phyloP scores from a whole-genome alignment of 179 eudicot species.

The Amaranthus tricolor region DNA sequence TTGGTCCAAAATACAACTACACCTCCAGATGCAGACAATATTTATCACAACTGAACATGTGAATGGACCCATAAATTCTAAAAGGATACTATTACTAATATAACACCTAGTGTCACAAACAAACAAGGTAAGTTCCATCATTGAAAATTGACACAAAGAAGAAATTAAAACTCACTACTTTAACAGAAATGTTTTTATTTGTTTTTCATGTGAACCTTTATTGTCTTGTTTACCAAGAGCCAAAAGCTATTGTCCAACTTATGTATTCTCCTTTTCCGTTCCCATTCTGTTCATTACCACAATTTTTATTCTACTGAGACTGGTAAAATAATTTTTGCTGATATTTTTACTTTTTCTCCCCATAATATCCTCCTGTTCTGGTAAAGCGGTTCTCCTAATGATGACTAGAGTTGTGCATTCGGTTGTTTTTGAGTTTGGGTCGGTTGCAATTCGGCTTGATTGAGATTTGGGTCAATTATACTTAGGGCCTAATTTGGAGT shows the following conservation, averaged over 20 bases:
- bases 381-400: too few relatives aligned
- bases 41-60: constrained; percentile 10
- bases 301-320: too few relatives aligned
- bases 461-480: too few relatives aligned
- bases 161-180: not conserved
- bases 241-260: not conserved
- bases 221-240: constrained; percentile 20
- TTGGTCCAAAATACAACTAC: constrained; percentile 6
- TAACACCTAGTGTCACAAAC: not conserved
- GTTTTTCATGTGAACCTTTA: constrained; percentile 23
- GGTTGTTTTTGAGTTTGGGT: too few relatives aligned
- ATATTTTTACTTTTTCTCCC: too few relatives aligned
- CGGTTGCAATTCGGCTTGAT: too few relatives aligned
- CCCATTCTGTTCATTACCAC: not conserved
- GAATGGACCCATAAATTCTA: constrained; percentile 19
- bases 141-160: constrained; percentile 6
- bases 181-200: constrained; percentile 1
- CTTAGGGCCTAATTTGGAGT: too few relatives aligned
- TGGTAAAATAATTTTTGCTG: not conserved
- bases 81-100: not conserved
- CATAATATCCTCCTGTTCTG: too few relatives aligned
- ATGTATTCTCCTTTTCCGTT: not conserved
- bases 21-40: constrained; percentile 7
- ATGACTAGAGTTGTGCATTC: too few relatives aligned
- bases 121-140: constrained; percentile 6